phyloP scores from a whole-genome alignment of 768 basidiomycete species.

The Kwoniella bestiolae region DNA sequence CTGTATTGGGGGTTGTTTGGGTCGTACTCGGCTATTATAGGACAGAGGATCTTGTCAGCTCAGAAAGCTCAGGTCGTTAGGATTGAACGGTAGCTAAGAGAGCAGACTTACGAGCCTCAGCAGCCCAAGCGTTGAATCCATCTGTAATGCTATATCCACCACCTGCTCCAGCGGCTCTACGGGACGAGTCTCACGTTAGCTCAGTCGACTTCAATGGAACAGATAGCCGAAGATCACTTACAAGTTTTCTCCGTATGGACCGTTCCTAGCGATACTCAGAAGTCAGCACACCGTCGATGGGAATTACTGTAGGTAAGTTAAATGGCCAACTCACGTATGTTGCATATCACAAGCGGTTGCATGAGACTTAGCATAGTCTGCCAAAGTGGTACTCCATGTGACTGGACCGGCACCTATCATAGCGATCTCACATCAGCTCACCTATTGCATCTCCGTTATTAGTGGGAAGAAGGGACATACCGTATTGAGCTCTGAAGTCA shows the following conservation, averaged over 20 bases:
- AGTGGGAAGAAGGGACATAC: slow-evolving; percentile 12
- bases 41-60: not conserved
- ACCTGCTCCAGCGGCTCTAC: slow-evolving; percentile 32
- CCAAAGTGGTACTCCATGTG: slow-evolving; percentile 68
- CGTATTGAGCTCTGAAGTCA: slow-evolving; percentile 42
- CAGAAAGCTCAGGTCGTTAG: too few species aligned
- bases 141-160: slow-evolving; percentile 30
- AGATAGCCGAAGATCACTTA: slow-evolving; percentile 1
- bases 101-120: slow-evolving; percentile 36
- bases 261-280: slow-evolving; percentile 1
- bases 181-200: not conserved
- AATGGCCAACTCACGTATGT: slow-evolving; percentile 59
- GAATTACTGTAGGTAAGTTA: not conserved
- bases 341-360: slow-evolving; percentile 70
- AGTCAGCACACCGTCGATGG: not conserved
- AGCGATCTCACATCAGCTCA: not conserved
- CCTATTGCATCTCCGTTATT: not conserved
- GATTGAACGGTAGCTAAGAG: too few species aligned
- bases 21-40: slow-evolving; percentile 15
- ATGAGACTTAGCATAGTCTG: slow-evolving; percentile 71
- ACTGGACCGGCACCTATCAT: slow-evolving; percentile 63
- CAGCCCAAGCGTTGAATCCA: slow-evolving; percentile 40
- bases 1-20: slow-evolving; percentile 22
- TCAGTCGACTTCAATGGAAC: not conserved
- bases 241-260: slow-evolving; percentile 53